Conservation (phyloP, 495 filamentous ascomycete species). For the Talaromyces thailandensis region DNA sequence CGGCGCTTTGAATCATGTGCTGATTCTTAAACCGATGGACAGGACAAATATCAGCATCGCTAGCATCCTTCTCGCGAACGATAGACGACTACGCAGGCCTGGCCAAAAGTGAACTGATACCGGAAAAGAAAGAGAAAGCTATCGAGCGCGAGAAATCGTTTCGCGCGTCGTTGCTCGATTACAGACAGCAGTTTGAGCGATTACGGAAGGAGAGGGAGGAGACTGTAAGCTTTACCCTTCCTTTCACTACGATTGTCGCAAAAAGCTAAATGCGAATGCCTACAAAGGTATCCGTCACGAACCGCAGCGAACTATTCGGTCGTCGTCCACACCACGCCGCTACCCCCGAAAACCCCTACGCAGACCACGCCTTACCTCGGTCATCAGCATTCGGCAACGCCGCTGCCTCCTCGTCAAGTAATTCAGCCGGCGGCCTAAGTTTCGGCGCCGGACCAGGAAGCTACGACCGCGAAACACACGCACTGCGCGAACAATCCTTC, state of each 20-base stretch:
- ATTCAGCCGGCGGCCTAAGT: constrained; percentile 32
- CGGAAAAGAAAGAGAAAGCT: constrained; percentile 84
- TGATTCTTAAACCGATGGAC: not conserved
- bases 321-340: constrained; percentile 77
- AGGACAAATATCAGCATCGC: constrained; percentile 76
- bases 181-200: constrained; percentile 63
- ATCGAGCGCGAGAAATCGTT: constrained; percentile 79
- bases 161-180: constrained; percentile 70
- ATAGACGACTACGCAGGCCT: constrained; percentile 86
- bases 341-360: constrained; percentile 95
- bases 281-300: constrained; percentile 51
- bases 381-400: constrained; percentile 27
- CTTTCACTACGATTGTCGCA: not conserved
- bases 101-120: constrained; percentile 78
- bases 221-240: constrained; percentile 32
- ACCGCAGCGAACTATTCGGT: constrained; percentile 78
- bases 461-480: constrained; percentile 65
- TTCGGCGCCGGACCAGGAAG: constrained; percentile 49
- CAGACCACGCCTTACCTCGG: constrained; percentile 43
- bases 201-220: constrained; percentile 72
- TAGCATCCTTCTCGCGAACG: constrained; percentile 82
- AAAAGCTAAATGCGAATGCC: not conserved
- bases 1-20: not conserved
- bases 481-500: constrained; percentile 86
- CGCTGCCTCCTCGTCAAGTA: constrained; percentile 23